phyloP scores from a whole-genome alignment of 1,284 basidiomycete species.

The Apiotrichum akiyoshidainum region DNA sequence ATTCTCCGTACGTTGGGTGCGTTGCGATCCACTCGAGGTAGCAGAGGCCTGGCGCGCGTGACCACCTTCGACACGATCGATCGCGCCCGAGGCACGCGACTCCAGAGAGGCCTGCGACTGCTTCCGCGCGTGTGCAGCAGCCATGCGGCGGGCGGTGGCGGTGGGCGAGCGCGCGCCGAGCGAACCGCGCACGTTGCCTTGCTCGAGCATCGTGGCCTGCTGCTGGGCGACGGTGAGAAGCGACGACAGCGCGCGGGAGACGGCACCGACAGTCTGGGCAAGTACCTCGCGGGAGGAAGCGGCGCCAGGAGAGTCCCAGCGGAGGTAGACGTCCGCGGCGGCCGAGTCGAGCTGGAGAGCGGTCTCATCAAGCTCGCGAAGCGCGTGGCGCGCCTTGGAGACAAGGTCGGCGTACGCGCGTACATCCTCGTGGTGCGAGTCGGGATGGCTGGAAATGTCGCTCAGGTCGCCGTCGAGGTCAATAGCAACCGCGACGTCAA shows the following conservation, averaged over 20 bases:
- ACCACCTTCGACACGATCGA: background rate
- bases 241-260: constrained; percentile 28
- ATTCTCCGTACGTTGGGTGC: constrained; percentile 24
- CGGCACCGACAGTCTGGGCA: constrained; percentile 18
- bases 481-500: constrained; percentile 47
- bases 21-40: constrained; percentile 10
- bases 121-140: constrained; percentile 5
- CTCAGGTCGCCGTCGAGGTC: constrained; percentile 45
- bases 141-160: background rate
- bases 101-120: constrained; percentile 10
- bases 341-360: constrained; percentile 19
- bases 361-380: constrained; percentile 37
- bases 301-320: constrained; percentile 3
- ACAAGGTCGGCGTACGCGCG: constrained; percentile 40
- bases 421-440: constrained; percentile 23
- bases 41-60: constrained; percentile 11
- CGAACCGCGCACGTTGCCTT: constrained; percentile 29
- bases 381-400: constrained; percentile 29
- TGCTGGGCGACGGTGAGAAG: constrained; percentile 34
- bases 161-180: constrained; percentile 28
- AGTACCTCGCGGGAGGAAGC: constrained; percentile 12
- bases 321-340: constrained; percentile 18
- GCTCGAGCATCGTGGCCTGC: constrained; percentile 28
- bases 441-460: constrained; percentile 2
- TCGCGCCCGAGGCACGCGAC: background rate